Conservation (phyloP, 306 rosid genomes). For the Gillenia trifoliata region DNA sequence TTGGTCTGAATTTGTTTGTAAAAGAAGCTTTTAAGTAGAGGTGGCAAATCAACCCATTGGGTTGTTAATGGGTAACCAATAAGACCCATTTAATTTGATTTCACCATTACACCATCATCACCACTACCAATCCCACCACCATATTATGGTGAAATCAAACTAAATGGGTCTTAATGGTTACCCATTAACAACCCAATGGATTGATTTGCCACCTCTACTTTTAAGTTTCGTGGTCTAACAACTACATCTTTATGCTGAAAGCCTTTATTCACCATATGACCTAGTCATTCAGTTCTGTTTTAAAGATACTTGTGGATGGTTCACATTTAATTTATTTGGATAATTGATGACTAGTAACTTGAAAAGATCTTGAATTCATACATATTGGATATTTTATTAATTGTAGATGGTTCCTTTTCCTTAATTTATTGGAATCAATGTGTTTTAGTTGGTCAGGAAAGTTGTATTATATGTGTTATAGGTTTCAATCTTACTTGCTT, state of each 20-base stretch:
- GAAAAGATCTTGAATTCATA: background rate
- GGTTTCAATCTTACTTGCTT: constrained; percentile 12
- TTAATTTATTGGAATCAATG: background rate
- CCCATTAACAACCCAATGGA: too few relatives aligned
- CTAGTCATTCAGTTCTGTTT: background rate
- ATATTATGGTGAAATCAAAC: too few relatives aligned
- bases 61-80: too few relatives aligned
- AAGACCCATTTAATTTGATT: too few relatives aligned
- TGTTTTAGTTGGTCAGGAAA: background rate
- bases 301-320: background rate
- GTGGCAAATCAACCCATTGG: too few relatives aligned
- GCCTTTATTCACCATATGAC: background rate
- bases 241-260: background rate
- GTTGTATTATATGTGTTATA: background rate
- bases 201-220: too few relatives aligned
- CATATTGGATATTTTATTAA: background rate
- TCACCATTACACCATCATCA: too few relatives aligned
- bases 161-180: too few relatives aligned
- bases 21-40: background rate
- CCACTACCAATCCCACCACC: too few relatives aligned
- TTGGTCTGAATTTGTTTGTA: background rate
- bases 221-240: background rate
- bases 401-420: background rate
- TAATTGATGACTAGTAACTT: background rate
- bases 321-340: background rate